Evolutionary conservation across 345 rosid genomes (phyloP).

Genomic region (Excoecaria agallocha): DNA sequence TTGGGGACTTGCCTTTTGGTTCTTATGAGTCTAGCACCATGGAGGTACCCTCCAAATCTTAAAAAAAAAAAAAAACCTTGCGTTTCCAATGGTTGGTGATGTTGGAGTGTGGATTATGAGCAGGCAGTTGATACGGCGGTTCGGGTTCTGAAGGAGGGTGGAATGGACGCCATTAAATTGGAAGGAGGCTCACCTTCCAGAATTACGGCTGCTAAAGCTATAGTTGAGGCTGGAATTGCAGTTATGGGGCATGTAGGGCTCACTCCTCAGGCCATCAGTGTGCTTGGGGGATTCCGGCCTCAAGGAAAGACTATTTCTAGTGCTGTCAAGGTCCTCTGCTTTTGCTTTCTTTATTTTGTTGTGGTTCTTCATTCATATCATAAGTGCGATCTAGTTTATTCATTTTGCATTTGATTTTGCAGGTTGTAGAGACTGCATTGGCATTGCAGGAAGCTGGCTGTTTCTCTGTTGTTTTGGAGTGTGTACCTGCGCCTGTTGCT

Average conservation of each 20-base stretch:
- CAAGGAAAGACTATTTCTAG: slow-evolving; percentile 76
- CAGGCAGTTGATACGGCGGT: slow-evolving; percentile 92
- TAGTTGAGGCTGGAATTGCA: slow-evolving; percentile 91
- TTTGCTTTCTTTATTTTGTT: not conserved
- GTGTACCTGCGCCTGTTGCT: slow-evolving; percentile 85
- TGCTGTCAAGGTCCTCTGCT: slow-evolving; percentile 64
- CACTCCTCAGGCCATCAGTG: slow-evolving; percentile 96
- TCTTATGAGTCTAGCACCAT: slow-evolving; percentile 65
- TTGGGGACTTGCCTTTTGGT: slow-evolving; percentile 92
- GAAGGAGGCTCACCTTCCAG: slow-evolving; percentile 89
- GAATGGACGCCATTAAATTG: slow-evolving; percentile 87
- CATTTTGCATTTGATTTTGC: slow-evolving; percentile 18
- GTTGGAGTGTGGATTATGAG: slow-evolving; percentile 30
- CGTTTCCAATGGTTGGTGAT: slow-evolving; percentile 19
- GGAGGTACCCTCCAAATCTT: slow-evolving; percentile 41
- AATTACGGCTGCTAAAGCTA: slow-evolving; percentile 73
- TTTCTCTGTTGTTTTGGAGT: slow-evolving; percentile 85
- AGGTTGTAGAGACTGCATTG: slow-evolving; percentile 95
- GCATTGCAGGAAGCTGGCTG: slow-evolving; percentile 94
- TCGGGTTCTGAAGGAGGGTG: slow-evolving; percentile 79
- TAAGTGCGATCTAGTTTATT: not conserved
- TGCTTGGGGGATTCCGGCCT: slow-evolving; percentile 95
- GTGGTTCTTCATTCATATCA: too few relatives aligned
- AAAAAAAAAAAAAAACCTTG: too few relatives aligned
- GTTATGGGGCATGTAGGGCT: slow-evolving; percentile 97